Conservation (phyloP, 306 rosid genomes). For the Ceratonia siliqua region DNA sequence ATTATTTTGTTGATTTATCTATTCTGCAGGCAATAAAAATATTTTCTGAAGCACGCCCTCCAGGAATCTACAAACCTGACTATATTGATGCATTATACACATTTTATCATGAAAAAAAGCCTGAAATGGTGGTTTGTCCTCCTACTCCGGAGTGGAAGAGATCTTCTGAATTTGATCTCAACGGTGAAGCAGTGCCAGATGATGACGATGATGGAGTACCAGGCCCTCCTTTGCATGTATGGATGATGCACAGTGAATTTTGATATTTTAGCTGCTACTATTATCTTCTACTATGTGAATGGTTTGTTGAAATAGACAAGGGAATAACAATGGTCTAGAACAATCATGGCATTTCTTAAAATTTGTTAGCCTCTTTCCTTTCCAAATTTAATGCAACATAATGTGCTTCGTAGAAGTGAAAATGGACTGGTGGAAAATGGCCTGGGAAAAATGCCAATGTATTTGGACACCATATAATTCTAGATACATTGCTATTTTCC, state of each 20-base stretch:
- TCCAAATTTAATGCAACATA: not conserved
- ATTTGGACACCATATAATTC: not conserved
- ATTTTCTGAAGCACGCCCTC: conserved; percentile 94
- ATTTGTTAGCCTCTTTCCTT: conserved; percentile 1
- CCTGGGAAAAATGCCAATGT: not conserved
- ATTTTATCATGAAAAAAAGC: conserved; percentile 91
- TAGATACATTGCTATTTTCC: not conserved
- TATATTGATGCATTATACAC: conserved; percentile 81
- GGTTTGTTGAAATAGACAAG: not conserved
- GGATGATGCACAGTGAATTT: conserved; percentile 40
- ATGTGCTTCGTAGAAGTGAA: not conserved
- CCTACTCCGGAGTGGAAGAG: conserved; percentile 98
- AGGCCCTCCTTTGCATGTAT: conserved; percentile 71
- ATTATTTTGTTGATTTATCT: conserved; percentile 25
- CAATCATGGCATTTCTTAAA: not conserved
- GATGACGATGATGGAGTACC: conserved; percentile 84
- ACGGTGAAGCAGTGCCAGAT: conserved; percentile 93
- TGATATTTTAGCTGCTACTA: conserved; percentile 18
- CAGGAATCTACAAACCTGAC: conserved; percentile 97
- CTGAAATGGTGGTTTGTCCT: conserved; percentile 84
- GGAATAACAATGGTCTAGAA: not conserved
- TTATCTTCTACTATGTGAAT: conserved; percentile 27
- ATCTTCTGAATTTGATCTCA: conserved; percentile 93
- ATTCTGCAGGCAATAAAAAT: conserved; percentile 72
- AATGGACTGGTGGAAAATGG: not conserved